phyloP scores from a whole-genome alignment of 805 yeast species.

The Brettanomyces custersianus region DNA sequence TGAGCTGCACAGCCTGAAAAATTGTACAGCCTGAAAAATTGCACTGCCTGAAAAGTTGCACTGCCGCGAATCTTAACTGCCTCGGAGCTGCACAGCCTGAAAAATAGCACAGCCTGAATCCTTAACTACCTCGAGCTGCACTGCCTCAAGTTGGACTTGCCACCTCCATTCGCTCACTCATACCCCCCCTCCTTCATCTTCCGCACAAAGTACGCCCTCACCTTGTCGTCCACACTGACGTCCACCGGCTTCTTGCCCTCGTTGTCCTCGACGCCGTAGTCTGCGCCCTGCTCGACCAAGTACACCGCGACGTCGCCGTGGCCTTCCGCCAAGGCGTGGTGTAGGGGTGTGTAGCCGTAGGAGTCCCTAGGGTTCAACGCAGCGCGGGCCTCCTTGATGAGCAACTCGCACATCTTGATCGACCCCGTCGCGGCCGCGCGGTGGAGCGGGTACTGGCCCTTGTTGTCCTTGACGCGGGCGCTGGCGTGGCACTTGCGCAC shows the following conservation, averaged over 20 bases:
- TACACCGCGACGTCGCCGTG: slow-evolving; percentile 65
- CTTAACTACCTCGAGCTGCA: no score
- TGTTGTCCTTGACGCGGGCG: slow-evolving; percentile 56
- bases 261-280: slow-evolving; percentile 32
- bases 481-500: slow-evolving; percentile 48
- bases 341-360: slow-evolving; percentile 79
- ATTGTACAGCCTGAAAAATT: no score
- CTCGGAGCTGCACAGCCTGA: no score
- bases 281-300: slow-evolving; percentile 63
- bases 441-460: slow-evolving; percentile 60
- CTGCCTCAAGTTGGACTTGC: no score
- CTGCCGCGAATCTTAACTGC: no score
- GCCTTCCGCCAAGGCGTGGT: slow-evolving; percentile 88
- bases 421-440: slow-evolving; percentile 80
- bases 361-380: slow-evolving; percentile 62
- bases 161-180: slow-evolving; percentile 3
- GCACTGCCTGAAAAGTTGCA: no score
- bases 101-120: no score
- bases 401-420: slow-evolving; percentile 40
- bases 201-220: slow-evolving; percentile 27
- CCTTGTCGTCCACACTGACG: slow-evolving; percentile 48
- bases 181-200: neutral
- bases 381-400: slow-evolving; percentile 44
- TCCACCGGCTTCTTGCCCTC: slow-evolving; percentile 49
- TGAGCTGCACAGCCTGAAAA: no score